phyloP scores from a whole-genome alignment of 768 basidiomycete species.

The Tylopilus balloui region DNA sequence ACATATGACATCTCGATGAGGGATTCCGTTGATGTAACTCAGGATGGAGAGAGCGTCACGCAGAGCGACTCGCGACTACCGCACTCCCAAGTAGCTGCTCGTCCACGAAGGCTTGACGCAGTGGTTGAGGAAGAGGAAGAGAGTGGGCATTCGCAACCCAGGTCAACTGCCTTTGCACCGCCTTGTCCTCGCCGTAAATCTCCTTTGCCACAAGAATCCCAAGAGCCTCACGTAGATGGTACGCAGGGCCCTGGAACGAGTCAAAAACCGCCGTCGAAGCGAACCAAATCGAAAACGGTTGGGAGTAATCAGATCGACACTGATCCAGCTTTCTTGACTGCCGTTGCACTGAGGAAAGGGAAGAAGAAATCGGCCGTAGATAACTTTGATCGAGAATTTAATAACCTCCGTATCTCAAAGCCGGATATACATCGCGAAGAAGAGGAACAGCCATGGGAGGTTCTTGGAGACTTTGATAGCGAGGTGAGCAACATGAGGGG shows the following conservation, averaged over 20 bases:
- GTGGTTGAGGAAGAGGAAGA: constrained; percentile 58
- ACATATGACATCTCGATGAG: constrained; percentile 9
- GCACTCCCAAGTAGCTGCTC: constrained; percentile 1
- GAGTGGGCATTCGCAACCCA: constrained; percentile 15
- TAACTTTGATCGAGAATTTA: constrained; percentile 75
- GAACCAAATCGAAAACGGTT: constrained; percentile 1
- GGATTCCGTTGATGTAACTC: constrained; percentile 12
- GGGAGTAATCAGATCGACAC: constrained; percentile 38
- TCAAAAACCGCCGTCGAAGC: constrained; percentile 6
- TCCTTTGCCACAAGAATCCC: not conserved
- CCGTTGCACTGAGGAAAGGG: constrained; percentile 66
- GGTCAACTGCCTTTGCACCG: not conserved
- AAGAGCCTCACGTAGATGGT: not conserved
- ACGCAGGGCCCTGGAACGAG: constrained; percentile 27
- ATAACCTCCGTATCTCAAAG: constrained; percentile 66
- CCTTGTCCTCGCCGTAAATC: constrained; percentile 2
- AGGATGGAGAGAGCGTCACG: constrained; percentile 22
- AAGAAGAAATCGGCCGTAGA: constrained; percentile 62
- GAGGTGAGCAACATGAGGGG: constrained; percentile 59
- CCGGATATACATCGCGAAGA: constrained; percentile 50
- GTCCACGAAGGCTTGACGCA: constrained; percentile 29
- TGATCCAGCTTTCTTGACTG: constrained; percentile 66
- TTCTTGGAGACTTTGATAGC: constrained; percentile 57
- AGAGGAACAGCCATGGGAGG: constrained; percentile 50
- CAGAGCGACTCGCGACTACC: constrained; percentile 23